Conservation (phyloP, 2,329 filamentous ascomycete species). For the Whalleya microplaca region DNA sequence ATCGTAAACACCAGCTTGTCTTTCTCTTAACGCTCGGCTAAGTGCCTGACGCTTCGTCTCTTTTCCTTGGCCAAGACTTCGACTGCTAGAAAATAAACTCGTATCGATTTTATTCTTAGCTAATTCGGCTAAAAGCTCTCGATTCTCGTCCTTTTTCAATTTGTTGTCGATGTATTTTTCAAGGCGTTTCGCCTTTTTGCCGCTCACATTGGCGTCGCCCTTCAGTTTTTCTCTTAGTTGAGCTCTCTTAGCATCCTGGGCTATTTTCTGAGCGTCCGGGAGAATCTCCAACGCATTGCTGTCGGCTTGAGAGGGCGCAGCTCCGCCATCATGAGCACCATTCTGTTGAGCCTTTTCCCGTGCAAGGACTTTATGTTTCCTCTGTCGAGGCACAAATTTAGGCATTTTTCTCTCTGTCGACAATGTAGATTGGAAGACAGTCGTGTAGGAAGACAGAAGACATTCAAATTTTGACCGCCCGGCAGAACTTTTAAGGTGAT, state of each 20-base stretch:
- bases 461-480: slow-evolving; percentile 39
- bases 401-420: slow-evolving; percentile 44
- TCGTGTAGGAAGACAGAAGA: slow-evolving; percentile 19
- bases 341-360: slow-evolving; percentile 57
- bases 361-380: slow-evolving; percentile 71
- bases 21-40: slow-evolving; percentile 65
- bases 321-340: slow-evolving; percentile 43
- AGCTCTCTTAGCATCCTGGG: slow-evolving; percentile 57
- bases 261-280: slow-evolving; percentile 48
- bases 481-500: slow-evolving; percentile 32
- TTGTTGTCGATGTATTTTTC: slow-evolving; percentile 84
- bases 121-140: slow-evolving; percentile 81
- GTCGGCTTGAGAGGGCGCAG: slow-evolving; percentile 43
- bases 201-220: slow-evolving; percentile 59
- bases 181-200: slow-evolving; percentile 68
- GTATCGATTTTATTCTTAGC: slow-evolving; percentile 81
- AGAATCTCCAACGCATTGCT: slow-evolving; percentile 60
- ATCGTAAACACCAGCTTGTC: slow-evolving; percentile 64
- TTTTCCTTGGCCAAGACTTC: slow-evolving; percentile 71
- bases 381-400: slow-evolving; percentile 65
- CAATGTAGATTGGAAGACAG: slow-evolving; percentile 3
- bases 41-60: slow-evolving; percentile 74
- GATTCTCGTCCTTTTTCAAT: slow-evolving; percentile 90
- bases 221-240: slow-evolving; percentile 58
- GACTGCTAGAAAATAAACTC: slow-evolving; percentile 76